Conservation (phyloP, 1,139 yeast species). For the Zygosaccharomyces pseudobailii region DNA sequence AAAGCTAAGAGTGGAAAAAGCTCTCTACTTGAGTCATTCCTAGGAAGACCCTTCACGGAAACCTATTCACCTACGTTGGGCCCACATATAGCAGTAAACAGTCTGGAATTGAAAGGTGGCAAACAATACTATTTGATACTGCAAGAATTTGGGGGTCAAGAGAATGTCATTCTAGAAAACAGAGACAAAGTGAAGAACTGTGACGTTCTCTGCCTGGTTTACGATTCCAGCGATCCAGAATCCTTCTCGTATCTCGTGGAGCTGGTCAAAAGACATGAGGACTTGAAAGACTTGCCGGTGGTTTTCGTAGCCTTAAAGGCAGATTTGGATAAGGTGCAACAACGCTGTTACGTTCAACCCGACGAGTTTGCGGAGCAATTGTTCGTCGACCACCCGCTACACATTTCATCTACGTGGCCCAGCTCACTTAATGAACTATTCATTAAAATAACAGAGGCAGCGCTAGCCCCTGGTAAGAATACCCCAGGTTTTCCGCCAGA, state of each 20-base stretch:
- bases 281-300: conserved; percentile 67
- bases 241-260: conserved; percentile 81
- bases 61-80: conserved; percentile 75
- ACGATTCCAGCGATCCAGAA: conserved; percentile 94
- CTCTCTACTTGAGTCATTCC: conserved; percentile 72
- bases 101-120: conserved; percentile 92
- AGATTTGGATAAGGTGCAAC: conserved; percentile 92
- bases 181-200: conserved; percentile 70
- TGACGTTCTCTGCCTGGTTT: conserved; percentile 83
- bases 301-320: conserved; percentile 92
- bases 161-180: conserved; percentile 75
- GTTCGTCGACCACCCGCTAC: conserved; percentile 64
- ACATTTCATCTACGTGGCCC: conserved; percentile 86
- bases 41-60: conserved; percentile 69
- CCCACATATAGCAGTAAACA: conserved; percentile 80
- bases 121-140: conserved; percentile 88
- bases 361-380: conserved; percentile 68
- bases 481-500: conserved; percentile 81
- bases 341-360: conserved; percentile 78
- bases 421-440: conserved; percentile 80
- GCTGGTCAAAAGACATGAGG: conserved; percentile 52
- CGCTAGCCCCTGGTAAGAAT: conserved; percentile 67
- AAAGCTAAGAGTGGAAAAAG: conserved; percentile 84
- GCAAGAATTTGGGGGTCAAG: conserved; percentile 86
- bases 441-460: conserved; percentile 84